Base-by-base conservation (phyloP, 306 rosid species). In the Malus sieversii region DNA sequence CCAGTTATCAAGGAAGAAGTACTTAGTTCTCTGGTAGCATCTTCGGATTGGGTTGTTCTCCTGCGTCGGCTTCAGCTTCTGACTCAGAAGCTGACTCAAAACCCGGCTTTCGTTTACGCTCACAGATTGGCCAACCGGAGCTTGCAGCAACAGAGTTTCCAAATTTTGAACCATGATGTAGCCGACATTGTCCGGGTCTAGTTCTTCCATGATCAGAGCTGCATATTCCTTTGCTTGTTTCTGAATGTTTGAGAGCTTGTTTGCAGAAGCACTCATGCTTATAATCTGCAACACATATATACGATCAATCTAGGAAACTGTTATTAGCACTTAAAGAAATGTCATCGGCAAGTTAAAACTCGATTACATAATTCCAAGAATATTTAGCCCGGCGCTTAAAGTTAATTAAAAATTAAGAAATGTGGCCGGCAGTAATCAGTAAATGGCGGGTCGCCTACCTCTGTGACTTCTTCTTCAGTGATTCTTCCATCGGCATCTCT, bases 401-500 rank as follows among this genome's bases (percentile, higher is more conserved):
- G 19, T 65, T 32, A 65, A 35, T 65, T 4, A 0, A 22, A 40
- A 57, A 59, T 63, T 63, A 10, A 42, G 16, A 22, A 25, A 27
- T 19, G 19, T 18, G 35, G 58, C 69, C 59, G 59, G 59, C 45
- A 44, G 4, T 19, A 4, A 11, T 60, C 68, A 15, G 33, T 1
- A 16, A 63, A 14, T 10, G 11, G 68, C 68, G 23, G 40, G 9
- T 18, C 62, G 32, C n/a, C 52, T 74, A 87, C 91, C 89, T 87
- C 91, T 53, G 69, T 74, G 27, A 87, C 89, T 70, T 87, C 91
- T 75, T 81, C 89, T 68, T 85, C 89, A 0, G 89, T 44, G 70
- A 87, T 87, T 83, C 91, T 81, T 73, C 91, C 91, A 44, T 87
- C 89, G 1, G 91, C 87, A 70, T 87, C 91, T 42, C 59, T 81